Evolutionary conservation across 2,329 filamentous ascomycete species (phyloP).

Genomic region (Immersiporthe knoxdaviesiana): DNA sequence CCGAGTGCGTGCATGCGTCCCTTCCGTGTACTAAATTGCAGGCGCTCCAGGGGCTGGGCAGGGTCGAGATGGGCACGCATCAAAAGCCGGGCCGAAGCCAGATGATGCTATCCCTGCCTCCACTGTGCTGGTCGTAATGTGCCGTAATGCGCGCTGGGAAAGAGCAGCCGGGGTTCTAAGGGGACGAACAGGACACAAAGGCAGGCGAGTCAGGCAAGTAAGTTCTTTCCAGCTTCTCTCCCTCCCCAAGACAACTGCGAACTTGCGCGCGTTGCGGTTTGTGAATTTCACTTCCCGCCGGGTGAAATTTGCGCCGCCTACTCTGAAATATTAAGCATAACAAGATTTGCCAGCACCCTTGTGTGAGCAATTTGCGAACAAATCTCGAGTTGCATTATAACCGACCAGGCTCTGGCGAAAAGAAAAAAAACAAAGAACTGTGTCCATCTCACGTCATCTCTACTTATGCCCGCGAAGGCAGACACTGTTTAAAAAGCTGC

Average conservation of each 20-base stretch:
- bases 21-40: neutral
- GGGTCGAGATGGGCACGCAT: neutral
- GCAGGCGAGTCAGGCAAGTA: neutral
- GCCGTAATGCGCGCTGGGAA: neutral
- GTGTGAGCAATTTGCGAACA: neutral
- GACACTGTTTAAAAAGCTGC: conserved; percentile 1
- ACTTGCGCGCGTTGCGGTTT: neutral
- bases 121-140: neutral
- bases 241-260: neutral
- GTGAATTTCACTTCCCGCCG: neutral
- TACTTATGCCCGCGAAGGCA: neutral
- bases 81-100: neutral
- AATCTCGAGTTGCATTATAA: neutral
- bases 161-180: too few relatives aligned
- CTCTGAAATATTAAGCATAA: neutral
- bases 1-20: too few relatives aligned
- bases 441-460: neutral
- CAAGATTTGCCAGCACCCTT: neutral
- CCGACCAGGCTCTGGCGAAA: neutral
- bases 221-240: neutral
- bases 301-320: neutral
- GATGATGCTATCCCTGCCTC: neutral
- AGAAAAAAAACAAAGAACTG: too few relatives aligned
- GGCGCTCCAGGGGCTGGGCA: too few relatives aligned
- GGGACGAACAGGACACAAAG: too few relatives aligned